Evolutionary conservation across 192 early-diverging fungal genomes (phyloP), one percentile per base, ranked within the genome.

Genomic region (Chytriomyces sp.): DNA sequence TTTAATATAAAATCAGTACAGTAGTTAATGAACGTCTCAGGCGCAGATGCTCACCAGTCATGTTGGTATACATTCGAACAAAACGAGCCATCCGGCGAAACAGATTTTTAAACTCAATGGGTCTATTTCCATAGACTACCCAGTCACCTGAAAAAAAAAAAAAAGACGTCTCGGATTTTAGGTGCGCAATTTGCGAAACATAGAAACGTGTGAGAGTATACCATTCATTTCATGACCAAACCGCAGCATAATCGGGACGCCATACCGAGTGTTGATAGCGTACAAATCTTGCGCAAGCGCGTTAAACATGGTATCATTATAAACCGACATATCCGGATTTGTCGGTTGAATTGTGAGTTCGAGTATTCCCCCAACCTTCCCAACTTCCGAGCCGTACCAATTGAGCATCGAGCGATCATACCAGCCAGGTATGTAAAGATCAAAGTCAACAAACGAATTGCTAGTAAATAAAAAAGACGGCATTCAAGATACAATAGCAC

Each of bases 171-270:
- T 68, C 35, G 20, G 20, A 13, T 64, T 64, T 20, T 64, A 9
- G 43, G 3, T 35, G 35, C 35, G 35, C 2, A 48, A 48, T n/a
- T 48, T 45, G 0, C 23, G 23, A 64, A 64, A 26, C 35, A 35
- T 35, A 1, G 35, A 35, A 35, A 35, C 2, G 4, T 35, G 35
- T 13, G 0, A 28, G 26, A 16, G 13, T 65, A 0, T 35, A 83
- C 83, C 85, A 69, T 86, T 86, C 85, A 86, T 86, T 57, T 86
- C 85, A 67, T 86, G 85, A 64, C 83, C 83, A 50, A 49, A 86
- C 16, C 85, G 77, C 18, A 86, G 64, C 18, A 85, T 64, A 11
- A 86, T 60, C 5, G 85, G 85, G 2, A 80, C 78, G 18, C 83
- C 83, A 2, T 73, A 45, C 0, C 67, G 43, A 11, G 49, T 16